phyloP scores from a whole-genome alignment of 108 stramenopile species.

The Fragilaria radians region DNA sequence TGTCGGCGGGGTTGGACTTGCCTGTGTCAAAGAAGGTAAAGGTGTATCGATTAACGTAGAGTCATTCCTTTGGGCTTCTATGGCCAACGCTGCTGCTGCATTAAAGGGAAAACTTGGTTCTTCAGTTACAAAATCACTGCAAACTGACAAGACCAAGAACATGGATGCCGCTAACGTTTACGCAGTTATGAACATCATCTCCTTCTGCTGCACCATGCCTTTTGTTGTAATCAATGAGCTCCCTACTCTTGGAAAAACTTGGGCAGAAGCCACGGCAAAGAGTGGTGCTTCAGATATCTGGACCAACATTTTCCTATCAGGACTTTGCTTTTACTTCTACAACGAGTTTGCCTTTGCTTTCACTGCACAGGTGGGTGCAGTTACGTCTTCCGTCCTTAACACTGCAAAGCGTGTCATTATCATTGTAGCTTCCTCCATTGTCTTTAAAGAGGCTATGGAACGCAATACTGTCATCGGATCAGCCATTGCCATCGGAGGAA shows the following conservation, averaged over 20 bases:
- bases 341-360: conserved; percentile 92
- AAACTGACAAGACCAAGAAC: conserved; percentile 84
- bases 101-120: conserved; percentile 87
- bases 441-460: conserved; percentile 81
- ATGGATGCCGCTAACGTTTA: conserved; percentile 95
- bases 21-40: conserved; percentile 87
- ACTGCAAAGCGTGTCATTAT: conserved; percentile 90
- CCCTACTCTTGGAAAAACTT: conserved; percentile 49
- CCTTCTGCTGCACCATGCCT: conserved; percentile 82
- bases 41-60: conserved; percentile 84
- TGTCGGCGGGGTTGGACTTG: conserved; percentile 89
- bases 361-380: conserved; percentile 76
- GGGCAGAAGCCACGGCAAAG: conserved; percentile 53
- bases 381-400: conserved; percentile 82
- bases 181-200: conserved; percentile 91
- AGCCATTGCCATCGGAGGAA: conserved; percentile 74
- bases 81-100: conserved; percentile 86
- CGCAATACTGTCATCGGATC: conserved; percentile 82
- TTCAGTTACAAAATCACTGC: conserved; percentile 78
- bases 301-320: conserved; percentile 67
- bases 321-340: conserved; percentile 95
- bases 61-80: conserved; percentile 87
- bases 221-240: conserved; percentile 78
- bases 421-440: conserved; percentile 75
- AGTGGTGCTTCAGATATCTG: conserved; percentile 48